phyloP scores from a whole-genome alignment of 495 filamentous ascomycete genomes.

The Aspergillus conjunctus region DNA sequence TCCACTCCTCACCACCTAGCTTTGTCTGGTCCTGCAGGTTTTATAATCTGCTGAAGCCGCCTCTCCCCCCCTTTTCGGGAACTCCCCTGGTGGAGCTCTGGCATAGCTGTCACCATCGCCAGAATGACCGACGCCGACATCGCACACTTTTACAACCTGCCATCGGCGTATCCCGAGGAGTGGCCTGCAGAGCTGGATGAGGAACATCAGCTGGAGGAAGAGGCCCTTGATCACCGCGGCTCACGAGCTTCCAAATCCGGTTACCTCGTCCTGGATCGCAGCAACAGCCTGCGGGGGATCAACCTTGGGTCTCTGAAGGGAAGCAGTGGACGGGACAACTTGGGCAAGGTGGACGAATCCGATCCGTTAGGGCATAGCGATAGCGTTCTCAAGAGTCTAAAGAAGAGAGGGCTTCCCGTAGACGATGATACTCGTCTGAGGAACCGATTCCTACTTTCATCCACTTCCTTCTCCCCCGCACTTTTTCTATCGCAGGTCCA shows the following conservation, averaged over 20 bases:
- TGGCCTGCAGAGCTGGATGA: slow-evolving; percentile 85
- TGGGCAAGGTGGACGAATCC: slow-evolving; percentile 85
- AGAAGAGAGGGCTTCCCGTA: slow-evolving; percentile 73
- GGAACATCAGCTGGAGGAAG: slow-evolving; percentile 69
- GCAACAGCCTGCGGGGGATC: slow-evolving; percentile 63
- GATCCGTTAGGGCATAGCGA: slow-evolving; percentile 82
- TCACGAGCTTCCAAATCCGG: slow-evolving; percentile 69
- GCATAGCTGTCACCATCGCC: slow-evolving; percentile 9
- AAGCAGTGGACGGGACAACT: slow-evolving; percentile 66
- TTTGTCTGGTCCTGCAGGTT: no score
- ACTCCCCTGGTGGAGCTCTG: slow-evolving; percentile 13
- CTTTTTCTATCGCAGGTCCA: slow-evolving; percentile 92
- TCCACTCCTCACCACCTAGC: no score
- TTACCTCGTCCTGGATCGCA: slow-evolving; percentile 81
- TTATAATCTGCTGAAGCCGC: slow-evolving; percentile 2
- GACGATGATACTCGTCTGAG: slow-evolving; percentile 81
- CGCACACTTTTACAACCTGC: slow-evolving; percentile 86
- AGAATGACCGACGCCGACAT: slow-evolving; percentile 70
- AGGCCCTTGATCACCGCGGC: slow-evolving; percentile 50
- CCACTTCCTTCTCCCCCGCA: slow-evolving; percentile 90
- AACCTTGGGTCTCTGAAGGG: slow-evolving; percentile 70
- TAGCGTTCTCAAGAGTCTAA: slow-evolving; percentile 81
- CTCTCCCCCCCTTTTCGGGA: background rate
- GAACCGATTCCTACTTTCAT: slow-evolving; percentile 91
- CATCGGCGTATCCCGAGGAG: slow-evolving; percentile 73